Evolutionary conservation across 139 green algal genomes (phyloP).

Genomic region (Volvox africanus): DNA sequence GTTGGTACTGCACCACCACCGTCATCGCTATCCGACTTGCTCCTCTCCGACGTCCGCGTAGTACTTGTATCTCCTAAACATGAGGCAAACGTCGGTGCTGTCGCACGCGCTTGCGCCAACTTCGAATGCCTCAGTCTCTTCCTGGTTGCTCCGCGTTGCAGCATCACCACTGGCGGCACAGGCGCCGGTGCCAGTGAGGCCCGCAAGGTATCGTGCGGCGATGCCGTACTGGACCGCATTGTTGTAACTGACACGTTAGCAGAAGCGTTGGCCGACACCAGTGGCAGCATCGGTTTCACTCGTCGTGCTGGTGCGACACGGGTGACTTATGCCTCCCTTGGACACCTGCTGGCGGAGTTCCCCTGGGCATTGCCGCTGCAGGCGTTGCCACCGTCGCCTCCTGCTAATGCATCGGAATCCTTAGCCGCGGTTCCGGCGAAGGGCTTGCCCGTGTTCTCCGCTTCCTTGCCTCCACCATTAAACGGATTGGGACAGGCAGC

Average conservation of each 20-base stretch:
- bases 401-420: not conserved
- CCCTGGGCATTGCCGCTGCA: slow-evolving; percentile 39
- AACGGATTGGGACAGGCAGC: not conserved
- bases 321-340: slow-evolving; percentile 55
- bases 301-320: slow-evolving; percentile 61
- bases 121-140: slow-evolving; percentile 59
- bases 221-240: slow-evolving; percentile 50
- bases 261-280: slow-evolving; percentile 44
- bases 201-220: slow-evolving; percentile 61
- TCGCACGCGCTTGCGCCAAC: slow-evolving; percentile 63
- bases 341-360: slow-evolving; percentile 47
- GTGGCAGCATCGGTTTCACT: slow-evolving; percentile 74
- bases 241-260: slow-evolving; percentile 50
- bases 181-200: slow-evolving; percentile 46
- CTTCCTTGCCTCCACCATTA: not conserved
- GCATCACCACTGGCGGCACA: slow-evolving; percentile 21
- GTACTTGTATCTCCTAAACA: slow-evolving; percentile 70
- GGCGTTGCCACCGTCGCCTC: slow-evolving; percentile 27
- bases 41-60: slow-evolving; percentile 53
- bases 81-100: slow-evolving; percentile 66
- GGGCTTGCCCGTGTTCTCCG: too few relatives aligned
- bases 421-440: too few relatives aligned
- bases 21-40: not conserved
- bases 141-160: slow-evolving; percentile 30
- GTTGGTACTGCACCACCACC: not conserved